Percentiles rank a stretch among this genome's conserved stretches.
These are phyloP conservation scores for Withania somnifera DNA, from an alignment of 305 asterid genomes.

Conservation along the genomic window DNA sequence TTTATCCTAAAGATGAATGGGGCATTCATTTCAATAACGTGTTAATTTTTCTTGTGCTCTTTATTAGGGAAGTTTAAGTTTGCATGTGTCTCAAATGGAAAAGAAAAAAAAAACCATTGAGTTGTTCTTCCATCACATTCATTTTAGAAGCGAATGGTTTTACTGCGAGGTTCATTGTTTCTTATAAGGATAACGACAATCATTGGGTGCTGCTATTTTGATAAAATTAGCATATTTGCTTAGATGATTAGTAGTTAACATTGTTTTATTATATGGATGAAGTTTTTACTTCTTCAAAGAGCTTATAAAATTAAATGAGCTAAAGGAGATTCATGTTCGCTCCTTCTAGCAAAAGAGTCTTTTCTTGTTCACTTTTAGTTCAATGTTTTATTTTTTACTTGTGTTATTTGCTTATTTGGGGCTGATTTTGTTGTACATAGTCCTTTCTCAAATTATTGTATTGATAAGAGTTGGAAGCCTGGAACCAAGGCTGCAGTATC, in stretches of 20 bases:
- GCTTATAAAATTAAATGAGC: slow-evolving; percentile 51
- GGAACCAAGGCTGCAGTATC: not conserved
- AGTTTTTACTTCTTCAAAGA: slow-evolving; percentile 86
- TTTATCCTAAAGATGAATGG: not conserved
- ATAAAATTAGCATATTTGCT: not conserved
- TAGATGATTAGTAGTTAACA: not conserved
- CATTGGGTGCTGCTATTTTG: not conserved
- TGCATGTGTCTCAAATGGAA: not conserved
- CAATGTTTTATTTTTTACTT: not conserved
- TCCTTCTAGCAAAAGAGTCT: not conserved
- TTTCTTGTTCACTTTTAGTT: not conserved
- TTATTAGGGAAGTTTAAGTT: not conserved
- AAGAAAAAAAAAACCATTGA: not conserved
- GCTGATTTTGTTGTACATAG: not conserved
- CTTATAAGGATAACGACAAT: not conserved
- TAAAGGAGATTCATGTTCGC: slow-evolving; percentile 15
- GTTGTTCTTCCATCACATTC: not conserved
- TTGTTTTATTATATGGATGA: slow-evolving; percentile 10
- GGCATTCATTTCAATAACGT: not conserved
- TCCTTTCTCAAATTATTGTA: not conserved
- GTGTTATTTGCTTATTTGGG: not conserved
- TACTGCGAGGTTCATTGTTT: not conserved
- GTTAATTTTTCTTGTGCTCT: not conserved
- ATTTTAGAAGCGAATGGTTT: no score
- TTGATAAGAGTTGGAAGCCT: not conserved